phyloP scores from a whole-genome alignment of 805 yeast genomes.

The Ogataea neopini region DNA sequence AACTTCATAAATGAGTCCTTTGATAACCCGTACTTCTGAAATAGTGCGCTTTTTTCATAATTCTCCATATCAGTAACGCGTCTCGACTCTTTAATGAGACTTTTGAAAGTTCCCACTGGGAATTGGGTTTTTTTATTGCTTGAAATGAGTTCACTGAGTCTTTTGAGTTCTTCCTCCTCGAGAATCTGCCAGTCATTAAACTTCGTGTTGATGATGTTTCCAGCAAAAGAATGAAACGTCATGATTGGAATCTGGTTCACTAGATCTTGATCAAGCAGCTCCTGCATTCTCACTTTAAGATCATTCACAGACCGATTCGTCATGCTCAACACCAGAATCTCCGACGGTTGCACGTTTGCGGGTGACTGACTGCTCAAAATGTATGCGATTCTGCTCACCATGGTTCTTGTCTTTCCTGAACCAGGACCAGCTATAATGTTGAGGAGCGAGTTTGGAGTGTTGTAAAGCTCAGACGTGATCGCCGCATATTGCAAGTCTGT shows the following conservation, averaged over 20 bases:
- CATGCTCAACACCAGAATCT: slow-evolving; percentile 62
- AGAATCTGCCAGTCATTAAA: slow-evolving; percentile 40
- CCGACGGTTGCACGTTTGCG: slow-evolving; percentile 45
- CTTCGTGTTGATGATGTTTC: slow-evolving; percentile 44
- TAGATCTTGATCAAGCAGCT: slow-evolving; percentile 36
- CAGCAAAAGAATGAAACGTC: slow-evolving; percentile 69
- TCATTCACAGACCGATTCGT: slow-evolving; percentile 68
- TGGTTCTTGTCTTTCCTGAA: slow-evolving; percentile 67
- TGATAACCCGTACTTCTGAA: slow-evolving; percentile 9
- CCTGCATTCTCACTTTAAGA: slow-evolving; percentile 35
- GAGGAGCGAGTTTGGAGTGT: slow-evolving; percentile 41
- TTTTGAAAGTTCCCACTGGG: slow-evolving; percentile 13
- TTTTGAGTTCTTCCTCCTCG: slow-evolving; percentile 43
- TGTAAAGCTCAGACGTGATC: slow-evolving; percentile 40
- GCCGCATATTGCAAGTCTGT: slow-evolving; percentile 32
- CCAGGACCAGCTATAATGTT: slow-evolving; percentile 72
- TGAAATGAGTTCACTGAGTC: slow-evolving; percentile 17
- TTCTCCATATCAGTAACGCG: slow-evolving; percentile 11
- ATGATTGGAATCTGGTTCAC: slow-evolving; percentile 41
- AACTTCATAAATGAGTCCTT: slow-evolving; percentile 15
- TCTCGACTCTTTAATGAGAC: slow-evolving; percentile 18
- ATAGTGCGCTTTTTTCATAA: slow-evolving; percentile 14
- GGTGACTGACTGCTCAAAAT: slow-evolving; percentile 37
- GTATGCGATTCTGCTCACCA: slow-evolving; percentile 53
- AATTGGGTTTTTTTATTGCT: slow-evolving; percentile 5